Conservation (phyloP, 495 filamentous ascomycete genomes). For the Penicillium paxilli region DNA sequence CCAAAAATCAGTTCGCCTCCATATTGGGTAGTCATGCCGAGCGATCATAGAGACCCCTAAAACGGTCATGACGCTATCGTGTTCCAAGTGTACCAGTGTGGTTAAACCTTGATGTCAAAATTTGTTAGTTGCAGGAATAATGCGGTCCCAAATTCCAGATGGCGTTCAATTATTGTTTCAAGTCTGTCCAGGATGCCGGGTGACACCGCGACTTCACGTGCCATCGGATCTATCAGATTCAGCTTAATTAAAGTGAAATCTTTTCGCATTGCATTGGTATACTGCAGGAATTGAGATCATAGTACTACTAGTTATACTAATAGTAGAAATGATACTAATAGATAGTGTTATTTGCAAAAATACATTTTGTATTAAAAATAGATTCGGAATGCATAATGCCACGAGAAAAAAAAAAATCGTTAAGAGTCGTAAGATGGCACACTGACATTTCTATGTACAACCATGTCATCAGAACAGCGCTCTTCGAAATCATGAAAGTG, state of each 20-base stretch:
- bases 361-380: not conserved
- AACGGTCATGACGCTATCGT: not conserved
- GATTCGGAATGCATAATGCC: not conserved
- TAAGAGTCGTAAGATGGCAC: slow-evolving; percentile 18
- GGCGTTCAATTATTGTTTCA: not conserved
- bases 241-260: not conserved
- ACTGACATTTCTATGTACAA: slow-evolving; percentile 32
- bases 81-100: no score
- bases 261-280: not conserved
- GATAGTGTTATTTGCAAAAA: not conserved
- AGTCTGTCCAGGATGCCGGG: no score
- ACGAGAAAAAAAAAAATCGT: slow-evolving; percentile 4
- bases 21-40: not conserved
- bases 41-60: not conserved
- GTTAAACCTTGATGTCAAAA: no score
- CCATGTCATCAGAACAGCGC: slow-evolving; percentile 18
- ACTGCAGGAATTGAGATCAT: not conserved
- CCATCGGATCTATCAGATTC: not conserved
- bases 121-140: no score
- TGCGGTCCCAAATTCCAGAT: not conserved
- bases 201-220: no score
- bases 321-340: not conserved
- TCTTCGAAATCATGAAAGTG: slow-evolving; percentile 1
- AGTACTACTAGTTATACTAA: not conserved
- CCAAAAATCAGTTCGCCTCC: not conserved